Conservation (phyloP, 495 filamentous ascomycete genomes). For the Penicillium odoratum region DNA sequence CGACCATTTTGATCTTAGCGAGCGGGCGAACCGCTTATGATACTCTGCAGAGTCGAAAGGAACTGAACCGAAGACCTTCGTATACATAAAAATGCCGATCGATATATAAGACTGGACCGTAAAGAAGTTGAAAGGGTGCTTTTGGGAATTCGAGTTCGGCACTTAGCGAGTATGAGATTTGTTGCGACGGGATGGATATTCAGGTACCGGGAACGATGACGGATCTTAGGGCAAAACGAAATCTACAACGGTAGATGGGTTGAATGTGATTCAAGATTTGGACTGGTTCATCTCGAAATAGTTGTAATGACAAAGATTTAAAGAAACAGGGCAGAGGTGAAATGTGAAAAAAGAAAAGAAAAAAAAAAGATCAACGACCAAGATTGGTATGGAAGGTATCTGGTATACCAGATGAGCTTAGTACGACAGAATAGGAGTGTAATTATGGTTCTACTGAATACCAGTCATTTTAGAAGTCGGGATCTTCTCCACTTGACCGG, state of each 20-base stretch:
- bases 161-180: background rate
- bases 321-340: conserved; percentile 8
- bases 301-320: conserved; percentile 1
- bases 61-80: conserved; percentile 26
- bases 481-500: background rate
- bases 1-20: conserved; percentile 42
- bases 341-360: conserved; percentile 8
- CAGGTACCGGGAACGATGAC: background rate
- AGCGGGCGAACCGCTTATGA: conserved; percentile 41
- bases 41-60: conserved; percentile 33
- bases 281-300: background rate
- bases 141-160: background rate
- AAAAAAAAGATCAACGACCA: conserved; percentile 5
- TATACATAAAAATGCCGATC: conserved; percentile 37
- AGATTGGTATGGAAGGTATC: conserved; percentile 8
- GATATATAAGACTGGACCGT: conserved; percentile 14
- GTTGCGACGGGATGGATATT: background rate
- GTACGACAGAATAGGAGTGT: background rate
- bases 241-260: background rate
- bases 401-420: conserved; percentile 11
- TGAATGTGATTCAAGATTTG: background rate
- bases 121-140: conserved; percentile 1
- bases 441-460: conserved; percentile 15
- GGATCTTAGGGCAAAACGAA: background rate
- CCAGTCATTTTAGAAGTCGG: conserved; percentile 11